Evolutionary conservation across 345 rosid species (phyloP).

Genomic region (Draba incana): DNA sequence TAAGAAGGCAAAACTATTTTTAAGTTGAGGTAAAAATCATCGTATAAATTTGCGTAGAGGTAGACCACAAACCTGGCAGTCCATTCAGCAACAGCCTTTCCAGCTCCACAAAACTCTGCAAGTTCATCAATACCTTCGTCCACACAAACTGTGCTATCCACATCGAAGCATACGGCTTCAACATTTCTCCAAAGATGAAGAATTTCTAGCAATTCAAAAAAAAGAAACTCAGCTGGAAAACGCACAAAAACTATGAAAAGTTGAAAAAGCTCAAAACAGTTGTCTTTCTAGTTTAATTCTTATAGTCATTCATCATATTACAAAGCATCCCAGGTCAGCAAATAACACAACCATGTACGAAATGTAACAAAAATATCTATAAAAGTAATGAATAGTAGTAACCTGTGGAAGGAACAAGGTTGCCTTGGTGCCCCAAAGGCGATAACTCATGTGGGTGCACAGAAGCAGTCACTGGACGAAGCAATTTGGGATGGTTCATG

Average conservation of each 20-base stretch:
- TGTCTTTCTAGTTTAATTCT: background rate
- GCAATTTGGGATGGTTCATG: constrained; percentile 47
- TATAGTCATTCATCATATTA: background rate
- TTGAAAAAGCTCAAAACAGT: constrained; percentile 2
- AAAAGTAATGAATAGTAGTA: background rate
- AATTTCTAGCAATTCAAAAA: constrained; percentile 52
- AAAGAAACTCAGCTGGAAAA: constrained; percentile 20
- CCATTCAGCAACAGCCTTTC: constrained; percentile 96
- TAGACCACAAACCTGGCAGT: constrained; percentile 72
- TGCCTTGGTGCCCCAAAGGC: constrained; percentile 43
- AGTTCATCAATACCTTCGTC: constrained; percentile 99
- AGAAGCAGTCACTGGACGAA: constrained; percentile 55
- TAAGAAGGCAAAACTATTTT: constrained; percentile 33
- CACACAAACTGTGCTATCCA: constrained; percentile 94
- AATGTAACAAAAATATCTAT: background rate
- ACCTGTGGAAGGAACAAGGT: constrained; percentile 67
- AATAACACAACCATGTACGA: background rate
- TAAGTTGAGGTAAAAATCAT: constrained; percentile 23
- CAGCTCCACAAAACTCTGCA: constrained; percentile 98
- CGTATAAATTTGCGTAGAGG: background rate
- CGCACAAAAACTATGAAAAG: background rate
- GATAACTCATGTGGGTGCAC: constrained; percentile 55
- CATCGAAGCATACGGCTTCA: constrained; percentile 93
- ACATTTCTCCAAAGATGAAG: constrained; percentile 76
- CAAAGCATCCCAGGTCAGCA: constrained; percentile 5